Percentiles rank a stretch among this genome's conserved stretches.
These are phyloP conservation scores for Diaporthe nobilis DNA, from an alignment of 2,329 filamentous ascomycete species.

Conservation along the genomic window DNA sequence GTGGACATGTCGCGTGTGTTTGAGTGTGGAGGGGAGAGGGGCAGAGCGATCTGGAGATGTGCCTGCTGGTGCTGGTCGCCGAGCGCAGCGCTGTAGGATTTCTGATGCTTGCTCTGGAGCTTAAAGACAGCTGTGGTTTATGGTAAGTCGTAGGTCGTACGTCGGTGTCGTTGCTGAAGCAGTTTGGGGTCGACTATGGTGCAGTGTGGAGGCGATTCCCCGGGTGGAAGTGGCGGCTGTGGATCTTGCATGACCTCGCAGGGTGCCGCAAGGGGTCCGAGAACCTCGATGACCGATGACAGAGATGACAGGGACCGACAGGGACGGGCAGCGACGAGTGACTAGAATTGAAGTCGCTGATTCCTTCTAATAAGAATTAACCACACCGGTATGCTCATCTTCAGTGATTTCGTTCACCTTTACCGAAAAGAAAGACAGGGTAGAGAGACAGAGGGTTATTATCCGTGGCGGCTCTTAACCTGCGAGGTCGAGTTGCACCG, in stretches of 20 bases:
- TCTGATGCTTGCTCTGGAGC: background rate
- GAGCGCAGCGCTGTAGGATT: background rate
- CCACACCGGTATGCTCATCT: background rate
- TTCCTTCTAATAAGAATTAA: background rate
- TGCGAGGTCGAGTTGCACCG: background rate
- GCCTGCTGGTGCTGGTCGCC: background rate
- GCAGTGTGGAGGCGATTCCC: slow-evolving; percentile 3
- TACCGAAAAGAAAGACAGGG: too few relatives aligned
- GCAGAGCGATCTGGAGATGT: background rate
- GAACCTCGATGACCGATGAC: slow-evolving; percentile 11
- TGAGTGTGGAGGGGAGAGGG: too few relatives aligned
- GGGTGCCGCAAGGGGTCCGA: slow-evolving; percentile 18
- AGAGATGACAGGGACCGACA: background rate
- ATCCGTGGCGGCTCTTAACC: background rate
- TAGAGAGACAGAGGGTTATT: background rate
- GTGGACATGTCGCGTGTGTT: slow-evolving; percentile 47
- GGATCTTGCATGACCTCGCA: slow-evolving; percentile 28
- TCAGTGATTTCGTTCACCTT: background rate
- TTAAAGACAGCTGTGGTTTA: background rate
- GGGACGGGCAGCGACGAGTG: background rate
- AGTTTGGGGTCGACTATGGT: background rate
- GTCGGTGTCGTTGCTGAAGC: background rate
- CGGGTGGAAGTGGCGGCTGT: slow-evolving; percentile 30
- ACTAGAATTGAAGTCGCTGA: background rate
- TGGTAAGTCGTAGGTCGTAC: background rate